Evolutionary conservation across 148 eudicot genomes (phyloP).

Genomic region (Heliamphora exappendiculata): DNA sequence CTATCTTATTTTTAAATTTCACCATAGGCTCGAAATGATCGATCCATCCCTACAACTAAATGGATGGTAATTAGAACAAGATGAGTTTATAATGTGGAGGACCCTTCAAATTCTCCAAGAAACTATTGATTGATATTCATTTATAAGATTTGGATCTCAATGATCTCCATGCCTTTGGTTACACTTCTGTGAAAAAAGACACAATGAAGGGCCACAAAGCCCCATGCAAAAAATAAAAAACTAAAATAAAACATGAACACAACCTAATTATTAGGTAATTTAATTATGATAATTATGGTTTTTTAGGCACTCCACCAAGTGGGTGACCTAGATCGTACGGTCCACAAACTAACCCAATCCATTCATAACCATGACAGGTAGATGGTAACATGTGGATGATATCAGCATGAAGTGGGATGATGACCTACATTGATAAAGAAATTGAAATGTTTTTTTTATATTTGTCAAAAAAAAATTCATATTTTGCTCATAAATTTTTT

Average conservation of each 20-base stretch:
- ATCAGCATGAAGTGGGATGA: slow-evolving; percentile 63
- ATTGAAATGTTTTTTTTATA: no score
- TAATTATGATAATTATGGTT: slow-evolving; percentile 19
- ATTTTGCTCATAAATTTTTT: no score
- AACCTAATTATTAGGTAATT: not conserved
- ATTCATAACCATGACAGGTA: slow-evolving; percentile 27
- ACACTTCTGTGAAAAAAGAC: not conserved
- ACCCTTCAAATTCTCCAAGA: no score
- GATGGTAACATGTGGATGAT: slow-evolving; percentile 39
- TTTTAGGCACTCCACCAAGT: slow-evolving; percentile 22
- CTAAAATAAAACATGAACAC: not conserved
- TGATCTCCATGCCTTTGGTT: not conserved
- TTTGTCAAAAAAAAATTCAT: no score
- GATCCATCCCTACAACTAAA: no score
- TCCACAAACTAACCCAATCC: slow-evolving; percentile 32
- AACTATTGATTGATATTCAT: not conserved
- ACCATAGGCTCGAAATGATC: no score
- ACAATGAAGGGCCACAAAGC: not conserved
- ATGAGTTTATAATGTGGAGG: no score
- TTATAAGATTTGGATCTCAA: not conserved
- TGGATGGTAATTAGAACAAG: no score
- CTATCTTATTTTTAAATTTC: no score
- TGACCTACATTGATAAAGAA: slow-evolving; percentile 22
- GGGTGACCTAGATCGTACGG: slow-evolving; percentile 19
- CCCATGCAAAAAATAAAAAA: no score